Base-by-base conservation (phyloP, 176 grass and related monocot genomes). In the Poa annua region DNA sequence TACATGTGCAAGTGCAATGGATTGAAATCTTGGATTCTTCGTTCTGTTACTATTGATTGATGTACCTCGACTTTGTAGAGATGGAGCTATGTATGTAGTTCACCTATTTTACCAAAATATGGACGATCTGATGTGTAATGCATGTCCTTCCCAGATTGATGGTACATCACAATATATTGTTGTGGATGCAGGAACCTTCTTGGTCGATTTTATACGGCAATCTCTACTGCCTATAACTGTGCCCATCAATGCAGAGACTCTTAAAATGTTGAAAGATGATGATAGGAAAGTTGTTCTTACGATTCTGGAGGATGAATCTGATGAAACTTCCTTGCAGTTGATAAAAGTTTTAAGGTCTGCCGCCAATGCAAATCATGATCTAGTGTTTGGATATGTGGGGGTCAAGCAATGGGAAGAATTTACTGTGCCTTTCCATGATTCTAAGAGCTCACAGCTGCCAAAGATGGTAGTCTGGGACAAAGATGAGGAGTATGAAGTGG, bases 141-240 rank as follows among this genome's bases (percentile, higher is more conserved):
- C 42, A 53, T 87, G 8, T 51, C 24, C 75, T 21, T 88, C 32
- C 39, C 1, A 56, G 76, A 25, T 83, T 78, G 52, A 74, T 72
- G 62, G 19, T 80, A 70, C 59, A 68, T 85, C 11, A 1, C 20
- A 19, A 55, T 55, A 52, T 72, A 36, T 74, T 60, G 38, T 67
- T 61, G 48, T 81, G 22, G 8, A 83, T 85, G 60, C 77, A 98
- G 96, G 85, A 76, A 32, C 83, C 44, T 93, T 88, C 81, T 83
- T 98, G 85, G 96, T 90, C 75, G 91, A 96, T 61, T 98, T 99
- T 90, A 91, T 99, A 84, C 72, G 68, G 56, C 87, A 99, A 69
- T 95, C 94, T 53, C 87, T 89, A 61, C 83, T 99, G 83, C 96
- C 96, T 67, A 88, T 82, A 39, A 85, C 81, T 83, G 89, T 99